These are phyloP conservation scores for Rutidosis leptorrhynchoides DNA, from an alignment of 129 eudicot species.

Conservation along the genomic window DNA sequence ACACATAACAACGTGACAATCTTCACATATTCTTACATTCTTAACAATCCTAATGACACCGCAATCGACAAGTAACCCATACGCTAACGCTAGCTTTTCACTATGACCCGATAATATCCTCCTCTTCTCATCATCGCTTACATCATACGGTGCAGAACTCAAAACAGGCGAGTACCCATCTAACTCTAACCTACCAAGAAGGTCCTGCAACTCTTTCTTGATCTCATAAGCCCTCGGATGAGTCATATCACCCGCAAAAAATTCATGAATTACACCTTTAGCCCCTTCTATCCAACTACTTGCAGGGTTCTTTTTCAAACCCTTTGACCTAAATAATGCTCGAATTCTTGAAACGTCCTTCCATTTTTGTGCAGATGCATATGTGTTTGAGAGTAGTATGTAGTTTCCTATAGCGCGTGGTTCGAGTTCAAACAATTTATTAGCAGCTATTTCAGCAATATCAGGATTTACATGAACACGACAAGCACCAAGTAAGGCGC, in stretches of 20 bases:
- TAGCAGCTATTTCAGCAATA: constrained; percentile 43
- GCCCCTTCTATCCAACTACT: constrained; percentile 51
- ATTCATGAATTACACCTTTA: constrained; percentile 46
- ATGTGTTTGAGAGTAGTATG: constrained; percentile 55
- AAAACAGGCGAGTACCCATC: constrained; percentile 39
- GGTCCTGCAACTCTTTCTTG: constrained; percentile 38
- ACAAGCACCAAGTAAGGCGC: constrained; percentile 57
- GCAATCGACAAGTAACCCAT: constrained; percentile 37
- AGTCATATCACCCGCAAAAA: constrained; percentile 47
- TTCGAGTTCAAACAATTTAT: constrained; percentile 59
- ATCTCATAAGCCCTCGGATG: constrained; percentile 29
- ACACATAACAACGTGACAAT: constrained; percentile 53
- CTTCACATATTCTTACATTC: constrained; percentile 58
- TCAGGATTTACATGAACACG: constrained; percentile 36
- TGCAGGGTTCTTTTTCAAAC: constrained; percentile 47
- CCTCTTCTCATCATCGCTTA: constrained; percentile 48
- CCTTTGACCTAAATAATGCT: constrained; percentile 42
- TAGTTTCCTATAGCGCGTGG: constrained; percentile 46
- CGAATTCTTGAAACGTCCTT: constrained; percentile 47
- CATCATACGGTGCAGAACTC: constrained; percentile 41
- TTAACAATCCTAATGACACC: constrained; percentile 44
- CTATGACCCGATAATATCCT: constrained; percentile 49
- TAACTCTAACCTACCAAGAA: constrained; percentile 37
- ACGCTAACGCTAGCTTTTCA: constrained; percentile 57
- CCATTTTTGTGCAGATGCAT: constrained; percentile 53